Percentiles rank a stretch among this genome's conserved stretches.
These are phyloP conservation scores for Dispira simplex DNA, from an alignment of 192 early-diverging fungal genomes.

Conservation along the genomic window DNA sequence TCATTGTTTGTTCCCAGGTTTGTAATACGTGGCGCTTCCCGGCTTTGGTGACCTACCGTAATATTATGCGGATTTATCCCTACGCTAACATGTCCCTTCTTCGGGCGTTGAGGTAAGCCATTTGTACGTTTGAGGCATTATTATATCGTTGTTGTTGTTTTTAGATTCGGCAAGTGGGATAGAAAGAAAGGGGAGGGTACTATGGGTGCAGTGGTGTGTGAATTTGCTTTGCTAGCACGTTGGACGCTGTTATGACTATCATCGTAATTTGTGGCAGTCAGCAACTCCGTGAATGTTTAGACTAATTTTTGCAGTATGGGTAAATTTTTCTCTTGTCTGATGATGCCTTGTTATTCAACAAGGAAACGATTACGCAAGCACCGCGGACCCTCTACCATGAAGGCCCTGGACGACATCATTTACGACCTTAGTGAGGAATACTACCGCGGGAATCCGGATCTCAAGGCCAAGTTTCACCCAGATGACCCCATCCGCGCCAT, in stretches of 20 bases:
- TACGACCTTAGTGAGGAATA: slow-evolving; percentile 8
- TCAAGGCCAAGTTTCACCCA: neutral
- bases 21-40: slow-evolving; percentile 8
- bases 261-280: too few species aligned
- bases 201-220: too few species aligned
- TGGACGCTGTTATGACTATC: too few species aligned
- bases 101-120: neutral
- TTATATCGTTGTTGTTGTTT: too few species aligned
- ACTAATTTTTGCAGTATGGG: too few species aligned
- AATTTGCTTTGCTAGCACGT: too few species aligned
- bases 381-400: neutral
- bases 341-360: neutral
- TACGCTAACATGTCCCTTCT: slow-evolving; percentile 10
- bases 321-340: too few species aligned
- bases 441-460: slow-evolving; percentile 7
- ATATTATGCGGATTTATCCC: neutral
- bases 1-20: slow-evolving; percentile 5
- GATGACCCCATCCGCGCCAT: neutral
- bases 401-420: slow-evolving; percentile 1
- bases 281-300: too few species aligned
- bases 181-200: too few species aligned
- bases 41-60: slow-evolving; percentile 2
- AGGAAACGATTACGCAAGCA: slow-evolving; percentile 9
- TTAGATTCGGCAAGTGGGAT: too few species aligned
- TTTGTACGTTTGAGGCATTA: too few species aligned